Evolutionary conservation across 768 basidiomycete genomes (phyloP).

Genomic region (Suillus occidentalis): DNA sequence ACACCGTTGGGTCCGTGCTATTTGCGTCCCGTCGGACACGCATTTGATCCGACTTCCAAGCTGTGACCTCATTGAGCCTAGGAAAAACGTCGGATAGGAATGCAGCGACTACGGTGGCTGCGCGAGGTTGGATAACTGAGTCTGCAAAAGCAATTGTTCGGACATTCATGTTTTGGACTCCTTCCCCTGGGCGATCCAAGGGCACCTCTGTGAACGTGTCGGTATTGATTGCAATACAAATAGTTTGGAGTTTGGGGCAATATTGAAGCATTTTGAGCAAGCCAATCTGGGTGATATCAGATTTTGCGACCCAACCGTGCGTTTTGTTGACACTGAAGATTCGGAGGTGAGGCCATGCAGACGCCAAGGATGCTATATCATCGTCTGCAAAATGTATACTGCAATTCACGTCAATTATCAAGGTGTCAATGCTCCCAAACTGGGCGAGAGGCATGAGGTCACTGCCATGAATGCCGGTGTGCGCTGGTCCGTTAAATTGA

Average conservation of each 20-base stretch:
- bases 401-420: not conserved
- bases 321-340: not conserved
- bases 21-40: not conserved
- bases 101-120: not conserved
- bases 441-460: not conserved
- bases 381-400: not conserved
- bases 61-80: not conserved
- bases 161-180: not conserved
- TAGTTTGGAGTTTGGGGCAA: not conserved
- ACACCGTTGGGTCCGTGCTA: not conserved
- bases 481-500: not conserved
- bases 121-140: not conserved
- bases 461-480: not conserved
- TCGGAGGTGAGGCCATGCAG: not conserved
- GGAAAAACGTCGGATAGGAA: slow-evolving; percentile 3
- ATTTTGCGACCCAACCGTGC: not conserved
- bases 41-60: slow-evolving; percentile 3
- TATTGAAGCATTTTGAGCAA: not conserved
- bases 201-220: not conserved
- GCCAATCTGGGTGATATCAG: not conserved
- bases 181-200: not conserved
- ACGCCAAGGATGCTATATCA: not conserved
- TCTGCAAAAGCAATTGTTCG: not conserved
- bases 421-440: not conserved
- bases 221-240: not conserved